Evolutionary conservation across 306 rosid genomes (phyloP).

Genomic region (Malus sieversii): DNA sequence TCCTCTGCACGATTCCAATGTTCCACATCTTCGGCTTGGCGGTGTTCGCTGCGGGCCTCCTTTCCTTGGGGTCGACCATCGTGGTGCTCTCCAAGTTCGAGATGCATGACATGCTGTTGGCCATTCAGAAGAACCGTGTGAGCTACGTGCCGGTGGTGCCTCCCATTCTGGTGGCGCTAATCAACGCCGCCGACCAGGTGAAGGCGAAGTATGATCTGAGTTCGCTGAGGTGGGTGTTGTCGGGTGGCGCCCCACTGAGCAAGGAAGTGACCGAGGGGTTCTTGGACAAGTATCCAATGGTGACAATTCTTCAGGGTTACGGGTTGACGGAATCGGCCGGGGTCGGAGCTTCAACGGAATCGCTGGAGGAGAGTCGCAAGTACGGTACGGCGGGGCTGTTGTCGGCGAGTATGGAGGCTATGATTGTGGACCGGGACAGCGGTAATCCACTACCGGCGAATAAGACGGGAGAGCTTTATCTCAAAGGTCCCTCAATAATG

Average conservation of each 20-base stretch:
- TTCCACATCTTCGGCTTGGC: conserved; percentile 82
- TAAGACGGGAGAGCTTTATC: conserved; percentile 84
- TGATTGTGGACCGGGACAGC: conserved; percentile 53
- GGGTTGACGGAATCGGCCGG: conserved; percentile 87
- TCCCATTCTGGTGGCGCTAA: conserved; percentile 66
- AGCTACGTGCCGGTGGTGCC: conserved; percentile 77
- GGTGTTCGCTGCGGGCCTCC: conserved; percentile 57
- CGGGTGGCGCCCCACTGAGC: conserved; percentile 87
- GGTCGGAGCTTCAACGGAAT: conserved; percentile 72
- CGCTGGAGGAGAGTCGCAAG: conserved; percentile 72
- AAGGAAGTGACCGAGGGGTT: conserved; percentile 85
- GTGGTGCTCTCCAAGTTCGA: conserved; percentile 74
- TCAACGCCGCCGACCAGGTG: conserved; percentile 53
- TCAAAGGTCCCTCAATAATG: conserved; percentile 77
- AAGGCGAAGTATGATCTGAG: conserved; percentile 56
- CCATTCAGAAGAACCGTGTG: conserved; percentile 46
- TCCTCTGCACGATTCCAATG: conserved; percentile 87
- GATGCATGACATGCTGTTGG: conserved; percentile 61
- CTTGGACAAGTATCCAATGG: conserved; percentile 47
- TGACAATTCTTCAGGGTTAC: conserved; percentile 70
- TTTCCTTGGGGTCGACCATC: conserved; percentile 54
- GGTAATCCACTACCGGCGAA: conserved; percentile 41
- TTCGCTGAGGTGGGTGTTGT: conserved; percentile 45
- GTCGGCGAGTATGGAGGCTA: conserved; percentile 56
- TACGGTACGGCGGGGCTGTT: conserved; percentile 85